Percentiles rank a stretch among this genome's conserved stretches.
Evolutionary conservation across 1,139 yeast genomes (phyloP).

Genomic region (Candida sojae): DNA sequence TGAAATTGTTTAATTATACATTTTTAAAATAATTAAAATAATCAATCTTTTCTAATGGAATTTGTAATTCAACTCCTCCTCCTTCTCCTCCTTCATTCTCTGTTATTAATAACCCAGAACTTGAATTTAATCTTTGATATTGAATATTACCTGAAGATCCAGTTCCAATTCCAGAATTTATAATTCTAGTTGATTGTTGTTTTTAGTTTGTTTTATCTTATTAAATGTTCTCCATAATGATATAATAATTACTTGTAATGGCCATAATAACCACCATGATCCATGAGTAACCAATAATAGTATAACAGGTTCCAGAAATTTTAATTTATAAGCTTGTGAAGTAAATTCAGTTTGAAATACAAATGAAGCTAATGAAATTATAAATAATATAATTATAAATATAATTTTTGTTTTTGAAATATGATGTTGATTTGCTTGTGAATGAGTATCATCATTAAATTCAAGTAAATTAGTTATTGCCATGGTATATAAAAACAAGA

Average conservation of each 20-base stretch:
- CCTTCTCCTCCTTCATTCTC: conserved; percentile 12
- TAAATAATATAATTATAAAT: conserved; percentile 58
- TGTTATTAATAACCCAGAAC: conserved; percentile 30
- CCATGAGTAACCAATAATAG: conserved; percentile 74
- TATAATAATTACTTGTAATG: conserved; percentile 59
- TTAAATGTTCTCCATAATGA: conserved; percentile 44
- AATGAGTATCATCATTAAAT: conserved; percentile 9
- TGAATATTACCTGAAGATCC: conserved; percentile 14
- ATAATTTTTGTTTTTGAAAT: conserved; percentile 41
- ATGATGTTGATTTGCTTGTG: conserved; percentile 12
- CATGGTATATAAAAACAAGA: conserved; percentile 8
- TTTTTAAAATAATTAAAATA: conserved; percentile 36
- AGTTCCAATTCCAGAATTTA: conserved; percentile 4
- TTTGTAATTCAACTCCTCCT: conserved; percentile 7
- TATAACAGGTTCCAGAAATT: conserved; percentile 70
- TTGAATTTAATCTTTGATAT: conserved; percentile 31
- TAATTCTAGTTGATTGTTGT: not conserved
- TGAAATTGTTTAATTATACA: conserved; percentile 51
- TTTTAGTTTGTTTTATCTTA: conserved; percentile 19
- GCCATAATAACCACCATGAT: conserved; percentile 78
- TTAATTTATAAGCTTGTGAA: conserved; percentile 61
- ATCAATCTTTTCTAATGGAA: conserved; percentile 19
- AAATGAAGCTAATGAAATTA: conserved; percentile 63
- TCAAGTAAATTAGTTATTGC: conserved; percentile 19
- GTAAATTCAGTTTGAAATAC: conserved; percentile 83